These are phyloP conservation scores for Phytopythium ostracodes DNA, from an alignment of 352 stramenopile species.

Conservation along the genomic window DNA sequence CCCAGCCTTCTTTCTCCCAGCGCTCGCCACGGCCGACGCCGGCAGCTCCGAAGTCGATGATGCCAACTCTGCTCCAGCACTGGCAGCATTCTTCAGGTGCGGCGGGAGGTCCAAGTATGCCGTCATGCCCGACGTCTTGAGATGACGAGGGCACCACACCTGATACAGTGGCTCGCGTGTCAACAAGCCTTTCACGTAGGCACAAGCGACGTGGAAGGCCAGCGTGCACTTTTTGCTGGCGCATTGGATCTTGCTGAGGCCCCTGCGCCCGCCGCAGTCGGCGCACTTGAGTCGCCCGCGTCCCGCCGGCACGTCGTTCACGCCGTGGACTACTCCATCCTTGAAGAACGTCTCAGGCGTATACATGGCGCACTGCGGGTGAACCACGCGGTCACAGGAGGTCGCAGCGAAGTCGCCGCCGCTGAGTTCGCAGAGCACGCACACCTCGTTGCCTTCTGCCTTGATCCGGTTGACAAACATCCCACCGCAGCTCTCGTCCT, in stretches of 20 bases:
- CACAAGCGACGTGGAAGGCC: conserved; percentile 70
- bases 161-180: conserved; percentile 62
- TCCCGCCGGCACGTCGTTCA: conserved; percentile 48
- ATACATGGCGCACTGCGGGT: conserved; percentile 81
- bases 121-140: conserved; percentile 67
- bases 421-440: conserved; percentile 65
- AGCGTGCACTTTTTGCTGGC: conserved; percentile 54
- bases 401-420: conserved; percentile 77
- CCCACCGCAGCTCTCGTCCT: conserved; percentile 60
- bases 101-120: conserved; percentile 58
- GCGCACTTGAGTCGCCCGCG: conserved; percentile 47
- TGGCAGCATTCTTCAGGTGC: conserved; percentile 42
- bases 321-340: conserved; percentile 54
- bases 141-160: conserved; percentile 71
- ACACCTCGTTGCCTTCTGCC: conserved; percentile 64
- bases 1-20: conserved; percentile 6
- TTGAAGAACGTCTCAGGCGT: conserved; percentile 84
- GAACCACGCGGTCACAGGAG: conserved; percentile 50
- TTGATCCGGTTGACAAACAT: conserved; percentile 80
- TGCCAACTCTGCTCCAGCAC: not conserved
- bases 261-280: conserved; percentile 56
- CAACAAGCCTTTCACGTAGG: conserved; percentile 65
- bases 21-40: not conserved
- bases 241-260: conserved; percentile 83
- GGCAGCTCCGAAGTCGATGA: not conserved